Conservation (phyloP, 352 stramenopile genomes). For the Globisporangium nunn region DNA sequence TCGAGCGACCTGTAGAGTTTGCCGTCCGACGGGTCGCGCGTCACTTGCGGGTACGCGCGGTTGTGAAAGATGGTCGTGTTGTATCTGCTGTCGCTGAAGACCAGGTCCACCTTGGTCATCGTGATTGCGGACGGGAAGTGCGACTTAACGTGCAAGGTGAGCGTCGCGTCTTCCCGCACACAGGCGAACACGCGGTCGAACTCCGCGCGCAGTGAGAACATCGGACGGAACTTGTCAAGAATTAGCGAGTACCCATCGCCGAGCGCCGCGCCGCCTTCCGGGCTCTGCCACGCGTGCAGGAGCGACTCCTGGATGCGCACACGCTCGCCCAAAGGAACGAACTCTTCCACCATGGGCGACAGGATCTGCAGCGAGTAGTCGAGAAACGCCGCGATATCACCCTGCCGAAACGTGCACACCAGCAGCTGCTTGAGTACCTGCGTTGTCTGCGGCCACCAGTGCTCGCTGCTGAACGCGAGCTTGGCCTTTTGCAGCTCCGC, state of each 20-base stretch:
- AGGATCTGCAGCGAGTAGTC: constrained; percentile 76
- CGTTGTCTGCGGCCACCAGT: constrained; percentile 68
- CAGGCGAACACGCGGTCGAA: constrained; percentile 65
- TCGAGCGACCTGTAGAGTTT: constrained; percentile 38
- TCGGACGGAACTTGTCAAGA: constrained; percentile 38
- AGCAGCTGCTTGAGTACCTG: constrained; percentile 74
- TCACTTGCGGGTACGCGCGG: constrained; percentile 4
- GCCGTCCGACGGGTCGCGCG: constrained; percentile 20
- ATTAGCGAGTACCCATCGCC: constrained; percentile 35
- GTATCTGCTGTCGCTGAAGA: constrained; percentile 76
- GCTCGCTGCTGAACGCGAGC: constrained; percentile 41
- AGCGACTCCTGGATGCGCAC: constrained; percentile 51
- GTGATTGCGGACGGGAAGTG: constrained; percentile 49
- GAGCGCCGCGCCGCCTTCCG: constrained; percentile 22
- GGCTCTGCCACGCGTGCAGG: constrained; percentile 44
- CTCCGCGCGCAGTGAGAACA: constrained; percentile 43
- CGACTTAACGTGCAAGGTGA: constrained; percentile 43
- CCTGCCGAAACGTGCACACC: constrained; percentile 65
- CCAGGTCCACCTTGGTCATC: constrained; percentile 55
- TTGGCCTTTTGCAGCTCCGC: constrained; percentile 69
- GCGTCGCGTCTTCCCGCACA: constrained; percentile 52
- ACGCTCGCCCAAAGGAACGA: constrained; percentile 50
- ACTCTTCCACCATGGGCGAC: constrained; percentile 63
- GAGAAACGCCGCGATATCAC: constrained; percentile 64
- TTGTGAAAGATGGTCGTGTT: constrained; percentile 50